Percentiles rank a stretch among this genome's conserved stretches.
Evolutionary conservation across 768 basidiomycete genomes (phyloP).

Genomic region (Amanita rubescens): DNA sequence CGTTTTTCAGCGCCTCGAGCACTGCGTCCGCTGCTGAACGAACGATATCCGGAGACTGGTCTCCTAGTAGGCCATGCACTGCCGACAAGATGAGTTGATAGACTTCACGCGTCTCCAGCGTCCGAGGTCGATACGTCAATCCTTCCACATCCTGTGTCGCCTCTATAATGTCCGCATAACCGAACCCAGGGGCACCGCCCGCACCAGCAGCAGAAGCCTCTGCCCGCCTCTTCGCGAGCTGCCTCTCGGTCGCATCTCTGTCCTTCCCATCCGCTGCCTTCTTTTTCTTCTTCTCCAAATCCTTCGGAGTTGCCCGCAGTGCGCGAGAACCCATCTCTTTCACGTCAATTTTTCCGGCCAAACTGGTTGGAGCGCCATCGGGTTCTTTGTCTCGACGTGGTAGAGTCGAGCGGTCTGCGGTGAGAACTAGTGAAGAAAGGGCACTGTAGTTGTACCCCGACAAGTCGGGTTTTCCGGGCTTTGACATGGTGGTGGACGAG

Average conservation of each 20-base stretch:
- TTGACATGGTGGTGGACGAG: slow-evolving; percentile 20
- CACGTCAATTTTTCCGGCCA: slow-evolving; percentile 84
- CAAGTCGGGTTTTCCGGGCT: slow-evolving; percentile 60
- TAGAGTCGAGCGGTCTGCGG: slow-evolving; percentile 76
- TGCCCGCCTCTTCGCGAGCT: slow-evolving; percentile 47
- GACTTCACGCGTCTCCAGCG: slow-evolving; percentile 89
- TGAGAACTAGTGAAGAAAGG: slow-evolving; percentile 90
- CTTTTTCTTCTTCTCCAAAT: slow-evolving; percentile 91
- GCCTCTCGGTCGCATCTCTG: slow-evolving; percentile 51
- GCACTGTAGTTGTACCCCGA: slow-evolving; percentile 95
- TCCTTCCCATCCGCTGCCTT: slow-evolving; percentile 61
- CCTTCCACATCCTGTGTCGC: slow-evolving; percentile 93
- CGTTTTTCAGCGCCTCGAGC: slow-evolving; percentile 82
- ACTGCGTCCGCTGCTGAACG: slow-evolving; percentile 93
- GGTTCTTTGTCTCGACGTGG: slow-evolving; percentile 92
- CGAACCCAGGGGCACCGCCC: slow-evolving; percentile 38
- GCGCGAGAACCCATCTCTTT: slow-evolving; percentile 93
- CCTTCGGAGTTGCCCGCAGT: slow-evolving; percentile 73
- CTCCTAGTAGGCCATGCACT: slow-evolving; percentile 80
- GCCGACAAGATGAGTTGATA: slow-evolving; percentile 86
- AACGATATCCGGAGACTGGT: slow-evolving; percentile 94
- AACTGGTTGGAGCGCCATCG: slow-evolving; percentile 90
- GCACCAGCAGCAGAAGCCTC: slow-evolving; percentile 33
- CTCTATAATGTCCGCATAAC: slow-evolving; percentile 88
- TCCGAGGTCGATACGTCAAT: slow-evolving; percentile 85